Percentiles rank a stretch among this genome's conserved stretches.
Evolutionary conservation across 805 yeast genomes (phyloP).

Genomic region (Saccharomyces eubayanus): DNA sequence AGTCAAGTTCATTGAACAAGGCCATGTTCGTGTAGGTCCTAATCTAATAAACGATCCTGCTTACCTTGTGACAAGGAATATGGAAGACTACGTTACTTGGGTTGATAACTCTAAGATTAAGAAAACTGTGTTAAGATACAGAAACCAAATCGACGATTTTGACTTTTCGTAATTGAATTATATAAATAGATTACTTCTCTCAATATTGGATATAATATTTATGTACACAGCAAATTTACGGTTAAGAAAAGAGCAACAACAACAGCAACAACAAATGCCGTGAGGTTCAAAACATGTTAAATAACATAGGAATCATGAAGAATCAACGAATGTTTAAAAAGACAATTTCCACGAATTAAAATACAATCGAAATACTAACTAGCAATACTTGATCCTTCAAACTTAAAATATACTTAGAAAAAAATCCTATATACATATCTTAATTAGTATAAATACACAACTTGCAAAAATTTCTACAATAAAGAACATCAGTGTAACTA

Average conservation of each 20-base stretch:
- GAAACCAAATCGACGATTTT: conserved; percentile 61
- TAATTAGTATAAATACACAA: background rate
- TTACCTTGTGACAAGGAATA: conserved; percentile 78
- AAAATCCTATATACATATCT: background rate
- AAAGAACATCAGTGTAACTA: background rate
- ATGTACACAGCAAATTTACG: background rate
- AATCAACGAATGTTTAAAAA: background rate
- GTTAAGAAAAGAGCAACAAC: no score
- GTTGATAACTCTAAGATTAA: conserved; percentile 93
- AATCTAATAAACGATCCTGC: conserved; percentile 94
- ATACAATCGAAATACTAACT: no score
- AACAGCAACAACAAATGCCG: background rate
- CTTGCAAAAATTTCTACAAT: background rate
- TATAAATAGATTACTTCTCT: background rate
- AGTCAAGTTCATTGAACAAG: conserved; percentile 87
- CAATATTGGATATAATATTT: background rate
- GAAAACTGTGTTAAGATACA: conserved; percentile 77
- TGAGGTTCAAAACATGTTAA: background rate
- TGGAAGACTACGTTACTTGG: conserved; percentile 98
- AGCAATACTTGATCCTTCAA: background rate
- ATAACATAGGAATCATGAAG: background rate
- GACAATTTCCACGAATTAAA: background rate
- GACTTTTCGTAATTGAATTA: conserved; percentile 33
- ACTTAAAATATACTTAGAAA: background rate
- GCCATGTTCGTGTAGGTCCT: conserved; percentile 96